These are phyloP conservation scores for Xylaria sp. DNA, from an alignment of 495 filamentous ascomycete genomes.

Conservation along the genomic window DNA sequence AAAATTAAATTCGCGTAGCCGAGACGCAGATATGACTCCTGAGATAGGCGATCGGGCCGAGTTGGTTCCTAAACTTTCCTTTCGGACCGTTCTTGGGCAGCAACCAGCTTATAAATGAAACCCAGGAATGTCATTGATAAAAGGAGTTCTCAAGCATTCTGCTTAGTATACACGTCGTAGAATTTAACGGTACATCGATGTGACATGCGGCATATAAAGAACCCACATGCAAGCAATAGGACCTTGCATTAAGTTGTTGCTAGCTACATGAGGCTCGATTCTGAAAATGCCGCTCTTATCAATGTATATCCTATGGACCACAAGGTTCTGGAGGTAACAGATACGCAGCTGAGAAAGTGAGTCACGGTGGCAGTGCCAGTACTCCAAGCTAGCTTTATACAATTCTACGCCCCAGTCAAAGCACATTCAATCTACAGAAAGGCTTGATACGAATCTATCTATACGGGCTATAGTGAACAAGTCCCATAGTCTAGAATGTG, in stretches of 20 bases:
- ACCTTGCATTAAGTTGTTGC: not conserved
- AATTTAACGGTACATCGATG: not conserved
- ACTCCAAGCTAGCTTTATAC: not conserved
- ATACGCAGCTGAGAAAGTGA: not conserved
- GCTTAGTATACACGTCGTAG: not conserved
- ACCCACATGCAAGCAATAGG: not conserved
- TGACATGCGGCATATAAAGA: conserved; percentile 14
- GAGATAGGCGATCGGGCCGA: conserved; percentile 16
- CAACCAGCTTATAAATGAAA: not conserved
- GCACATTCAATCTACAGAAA: not conserved
- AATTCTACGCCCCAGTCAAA: not conserved
- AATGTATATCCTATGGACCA: not conserved
- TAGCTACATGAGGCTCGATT: not conserved
- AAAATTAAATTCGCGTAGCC: not conserved
- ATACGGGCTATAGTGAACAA: not conserved
- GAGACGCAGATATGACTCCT: not conserved
- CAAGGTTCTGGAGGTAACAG: not conserved
- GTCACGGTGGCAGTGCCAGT: not conserved
- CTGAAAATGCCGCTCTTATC: conserved; percentile 1
- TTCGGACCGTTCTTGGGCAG: conserved; percentile 29
- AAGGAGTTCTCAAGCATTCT: not conserved
- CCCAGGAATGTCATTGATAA: not conserved
- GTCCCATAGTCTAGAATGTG: conserved; percentile 51
- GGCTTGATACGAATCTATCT: not conserved
- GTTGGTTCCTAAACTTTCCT: conserved; percentile 17